Evolutionary conservation across 768 basidiomycete genomes (phyloP).

Genomic region (Trametes cubensis): DNA sequence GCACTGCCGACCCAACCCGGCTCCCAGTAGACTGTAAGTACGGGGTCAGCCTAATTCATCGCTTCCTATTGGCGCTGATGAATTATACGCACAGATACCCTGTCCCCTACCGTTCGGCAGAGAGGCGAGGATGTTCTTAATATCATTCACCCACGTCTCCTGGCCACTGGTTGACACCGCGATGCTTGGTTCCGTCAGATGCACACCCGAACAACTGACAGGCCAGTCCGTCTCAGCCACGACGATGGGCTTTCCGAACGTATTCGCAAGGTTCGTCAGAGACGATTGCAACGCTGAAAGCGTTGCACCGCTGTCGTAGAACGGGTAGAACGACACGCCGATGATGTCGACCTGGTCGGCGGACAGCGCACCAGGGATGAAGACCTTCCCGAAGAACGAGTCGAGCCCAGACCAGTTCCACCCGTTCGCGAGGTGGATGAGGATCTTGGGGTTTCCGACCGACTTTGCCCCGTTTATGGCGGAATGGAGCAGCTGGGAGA

Average conservation of each 20-base stretch:
- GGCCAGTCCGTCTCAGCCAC: slow-evolving; percentile 72
- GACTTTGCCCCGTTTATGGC: slow-evolving; percentile 56
- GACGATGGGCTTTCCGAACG: slow-evolving; percentile 57
- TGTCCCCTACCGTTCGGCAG: slow-evolving; percentile 40
- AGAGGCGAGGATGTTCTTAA: slow-evolving; percentile 47
- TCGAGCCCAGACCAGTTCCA: slow-evolving; percentile 51
- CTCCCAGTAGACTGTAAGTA: slow-evolving; percentile 57
- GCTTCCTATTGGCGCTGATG: not conserved
- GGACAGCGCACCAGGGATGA: slow-evolving; percentile 54
- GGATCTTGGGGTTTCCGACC: slow-evolving; percentile 49
- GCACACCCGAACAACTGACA: slow-evolving; percentile 45
- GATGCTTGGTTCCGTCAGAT: slow-evolving; percentile 50
- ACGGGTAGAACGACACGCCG: slow-evolving; percentile 69
- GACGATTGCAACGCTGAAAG: slow-evolving; percentile 51
- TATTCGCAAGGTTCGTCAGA: slow-evolving; percentile 51
- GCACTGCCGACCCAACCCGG: slow-evolving; percentile 67
- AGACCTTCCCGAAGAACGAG: slow-evolving; percentile 55
- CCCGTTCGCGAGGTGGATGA: slow-evolving; percentile 66
- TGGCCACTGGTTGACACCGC: slow-evolving; percentile 55
- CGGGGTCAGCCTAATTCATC: not conserved
- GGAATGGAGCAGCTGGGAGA: slow-evolving; percentile 63
- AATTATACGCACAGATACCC: slow-evolving; percentile 42
- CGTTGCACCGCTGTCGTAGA: slow-evolving; percentile 62
- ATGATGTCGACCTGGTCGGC: slow-evolving; percentile 56
- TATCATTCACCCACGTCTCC: slow-evolving; percentile 53